A percentile compares a stretch with the other conserved stretches of the same genome.
Conservation (phyloP, 169 alveolate genomes). For the Perkinsus marinus region DNA sequence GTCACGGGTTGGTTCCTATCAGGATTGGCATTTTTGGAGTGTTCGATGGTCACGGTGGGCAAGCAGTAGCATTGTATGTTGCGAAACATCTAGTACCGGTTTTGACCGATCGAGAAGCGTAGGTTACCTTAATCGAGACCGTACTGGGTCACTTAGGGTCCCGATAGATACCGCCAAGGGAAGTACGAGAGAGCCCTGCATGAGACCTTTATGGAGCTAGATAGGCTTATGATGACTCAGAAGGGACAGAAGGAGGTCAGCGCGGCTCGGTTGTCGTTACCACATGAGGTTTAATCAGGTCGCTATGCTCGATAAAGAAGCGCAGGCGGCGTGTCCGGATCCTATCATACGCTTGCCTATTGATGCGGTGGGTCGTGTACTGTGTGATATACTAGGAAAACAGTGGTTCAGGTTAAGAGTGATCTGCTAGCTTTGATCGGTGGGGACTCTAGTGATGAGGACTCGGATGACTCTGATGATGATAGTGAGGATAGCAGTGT, state of each 20-base stretch:
- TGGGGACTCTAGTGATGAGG: background rate
- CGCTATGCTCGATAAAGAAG: background rate
- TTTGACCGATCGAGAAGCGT: background rate
- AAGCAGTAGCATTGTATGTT: conserved; percentile 48
- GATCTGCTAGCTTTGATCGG: background rate
- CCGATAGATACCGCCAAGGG: conserved; percentile 6
- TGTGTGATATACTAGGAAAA: background rate
- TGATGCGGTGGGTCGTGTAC: background rate
- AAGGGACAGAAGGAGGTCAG: conserved; percentile 11
- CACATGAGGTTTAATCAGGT: background rate
- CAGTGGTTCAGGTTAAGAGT: background rate
- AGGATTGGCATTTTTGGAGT: conserved; percentile 44
- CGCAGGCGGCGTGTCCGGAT: background rate
- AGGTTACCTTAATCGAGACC: too few relatives aligned
- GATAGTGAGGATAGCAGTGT: too few relatives aligned
- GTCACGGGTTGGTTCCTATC: background rate
- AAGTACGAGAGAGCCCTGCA: conserved; percentile 24
- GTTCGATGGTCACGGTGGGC: conserved; percentile 70
- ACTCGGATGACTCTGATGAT: background rate
- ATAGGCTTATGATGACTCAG: conserved; percentile 7
- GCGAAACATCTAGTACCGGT: conserved; percentile 23
- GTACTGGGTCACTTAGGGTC: too few relatives aligned
- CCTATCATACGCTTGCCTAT: background rate
- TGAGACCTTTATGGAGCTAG: conserved; percentile 36
- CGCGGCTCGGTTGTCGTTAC: background rate